Percentiles rank a stretch among this genome's conserved stretches.
These are phyloP conservation scores for Pythium insidiosum DNA, from an alignment of 352 stramenopile genomes.

Conservation along the genomic window DNA sequence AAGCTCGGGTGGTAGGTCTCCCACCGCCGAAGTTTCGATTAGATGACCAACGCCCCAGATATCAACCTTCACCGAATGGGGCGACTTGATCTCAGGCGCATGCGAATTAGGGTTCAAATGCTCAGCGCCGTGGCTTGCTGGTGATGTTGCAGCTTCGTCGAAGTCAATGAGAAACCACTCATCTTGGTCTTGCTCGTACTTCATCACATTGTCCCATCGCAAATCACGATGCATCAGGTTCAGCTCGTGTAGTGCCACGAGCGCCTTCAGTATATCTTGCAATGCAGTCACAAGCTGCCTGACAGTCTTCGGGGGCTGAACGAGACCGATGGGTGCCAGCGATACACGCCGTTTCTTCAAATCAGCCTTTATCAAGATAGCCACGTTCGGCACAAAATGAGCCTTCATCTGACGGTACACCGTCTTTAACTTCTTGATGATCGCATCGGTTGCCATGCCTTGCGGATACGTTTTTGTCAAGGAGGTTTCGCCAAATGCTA, in stretches of 20 bases:
- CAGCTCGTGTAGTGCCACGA: constrained; percentile 5
- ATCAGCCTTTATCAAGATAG: not conserved
- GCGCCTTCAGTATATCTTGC: constrained; percentile 9
- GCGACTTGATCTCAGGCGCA: constrained; percentile 8
- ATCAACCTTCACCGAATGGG: constrained; percentile 12
- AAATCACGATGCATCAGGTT: constrained; percentile 11
- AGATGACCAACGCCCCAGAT: constrained; percentile 12
- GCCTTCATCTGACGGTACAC: constrained; percentile 6
- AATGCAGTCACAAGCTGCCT: constrained; percentile 11
- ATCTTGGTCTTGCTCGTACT: constrained; percentile 15
- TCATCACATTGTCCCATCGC: constrained; percentile 19
- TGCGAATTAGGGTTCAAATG: constrained; percentile 10
- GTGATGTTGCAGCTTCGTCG: constrained; percentile 7
- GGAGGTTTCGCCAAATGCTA: constrained; percentile 1
- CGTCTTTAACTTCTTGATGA: not conserved
- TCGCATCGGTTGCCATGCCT: not conserved
- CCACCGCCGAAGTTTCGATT: constrained; percentile 1
- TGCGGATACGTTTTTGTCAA: constrained; percentile 3
- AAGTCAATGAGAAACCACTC: constrained; percentile 20
- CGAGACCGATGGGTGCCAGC: no score
- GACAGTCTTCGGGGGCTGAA: not conserved
- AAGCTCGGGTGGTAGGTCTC: constrained; percentile 1
- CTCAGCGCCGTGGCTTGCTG: constrained; percentile 4
- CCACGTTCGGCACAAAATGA: constrained; percentile 6
- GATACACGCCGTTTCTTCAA: no score